Evolutionary conservation across 345 rosid genomes (phyloP).

Genomic region (Firmiana major): DNA sequence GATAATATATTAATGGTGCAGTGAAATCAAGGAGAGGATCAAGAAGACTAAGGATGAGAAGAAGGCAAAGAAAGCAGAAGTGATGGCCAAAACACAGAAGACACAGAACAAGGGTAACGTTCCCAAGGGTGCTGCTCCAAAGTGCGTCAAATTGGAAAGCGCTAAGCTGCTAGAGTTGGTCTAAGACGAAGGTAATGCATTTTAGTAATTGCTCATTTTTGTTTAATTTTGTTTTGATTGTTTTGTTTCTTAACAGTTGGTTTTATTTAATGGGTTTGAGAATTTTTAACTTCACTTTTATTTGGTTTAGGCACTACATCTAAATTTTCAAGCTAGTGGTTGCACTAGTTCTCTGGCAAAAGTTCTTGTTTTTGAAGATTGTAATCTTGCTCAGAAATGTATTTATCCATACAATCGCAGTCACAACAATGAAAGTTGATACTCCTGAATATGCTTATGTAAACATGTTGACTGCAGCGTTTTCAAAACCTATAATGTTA

Average conservation of each 20-base stretch:
- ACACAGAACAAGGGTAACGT: slow-evolving; percentile 37
- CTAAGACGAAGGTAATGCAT: no score
- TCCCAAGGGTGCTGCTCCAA: slow-evolving; percentile 46
- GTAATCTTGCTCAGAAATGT: not conserved
- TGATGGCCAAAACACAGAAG: slow-evolving; percentile 51
- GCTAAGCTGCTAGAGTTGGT: no score
- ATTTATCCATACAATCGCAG: no score
- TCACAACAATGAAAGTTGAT: no score
- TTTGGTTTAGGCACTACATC: not conserved
- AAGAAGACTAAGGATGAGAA: slow-evolving; percentile 80
- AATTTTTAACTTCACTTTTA: not conserved
- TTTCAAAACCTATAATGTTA: no score
- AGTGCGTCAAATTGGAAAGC: slow-evolving; percentile 57
- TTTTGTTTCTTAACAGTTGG: not conserved
- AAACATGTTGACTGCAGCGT: no score
- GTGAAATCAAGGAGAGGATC: slow-evolving; percentile 80
- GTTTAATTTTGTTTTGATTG: not conserved
- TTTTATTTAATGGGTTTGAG: not conserved
- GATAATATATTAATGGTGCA: slow-evolving; percentile 17
- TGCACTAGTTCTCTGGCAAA: no score
- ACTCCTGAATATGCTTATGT: no score
- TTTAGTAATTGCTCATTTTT: not conserved
- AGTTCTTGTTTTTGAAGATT: not conserved
- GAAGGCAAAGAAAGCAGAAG: slow-evolving; percentile 68
- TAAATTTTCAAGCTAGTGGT: not conserved